Evolutionary conservation across 129 eudicot genomes (phyloP).

Genomic region (Dittrichia graveolens): DNA sequence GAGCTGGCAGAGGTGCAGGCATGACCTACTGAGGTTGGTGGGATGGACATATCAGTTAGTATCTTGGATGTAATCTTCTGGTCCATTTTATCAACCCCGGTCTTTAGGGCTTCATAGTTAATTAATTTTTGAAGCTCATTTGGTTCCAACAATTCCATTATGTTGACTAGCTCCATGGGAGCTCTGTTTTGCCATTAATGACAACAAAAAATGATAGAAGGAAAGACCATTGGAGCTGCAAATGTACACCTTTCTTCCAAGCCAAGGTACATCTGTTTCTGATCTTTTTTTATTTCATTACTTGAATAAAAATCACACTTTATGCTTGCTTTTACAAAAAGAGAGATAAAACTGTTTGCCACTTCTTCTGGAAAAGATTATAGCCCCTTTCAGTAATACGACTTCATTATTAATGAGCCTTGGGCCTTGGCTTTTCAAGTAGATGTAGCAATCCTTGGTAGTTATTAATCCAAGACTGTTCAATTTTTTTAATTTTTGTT

Average conservation of each 20-base stretch:
- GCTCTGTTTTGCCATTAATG: conserved; percentile 42
- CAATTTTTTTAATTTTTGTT: neutral
- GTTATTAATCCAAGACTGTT: neutral
- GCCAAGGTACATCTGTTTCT: conserved; percentile 39
- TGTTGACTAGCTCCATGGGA: conserved; percentile 39
- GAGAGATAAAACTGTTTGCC: neutral
- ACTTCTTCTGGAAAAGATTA: neutral
- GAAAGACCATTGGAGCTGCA: conserved; percentile 42
- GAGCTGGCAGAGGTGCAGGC: conserved; percentile 83
- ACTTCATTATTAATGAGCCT: neutral
- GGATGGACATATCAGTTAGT: conserved; percentile 28
- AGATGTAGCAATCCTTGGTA: neutral
- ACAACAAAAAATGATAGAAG: conserved; percentile 49
- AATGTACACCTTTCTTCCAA: conserved; percentile 29
- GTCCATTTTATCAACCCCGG: conserved; percentile 50
- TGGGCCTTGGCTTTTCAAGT: neutral
- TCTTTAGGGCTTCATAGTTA: conserved; percentile 47
- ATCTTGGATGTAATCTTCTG: neutral
- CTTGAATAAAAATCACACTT: neutral
- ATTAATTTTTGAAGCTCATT: conserved; percentile 41
- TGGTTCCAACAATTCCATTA: conserved; percentile 31
- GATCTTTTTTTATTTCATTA: neutral
- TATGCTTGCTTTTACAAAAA: neutral
- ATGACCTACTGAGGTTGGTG: conserved; percentile 52
- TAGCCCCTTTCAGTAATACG: neutral